A percentile compares a stretch with the other conserved stretches of the same genome.
Conservation (phyloP, 805 yeast genomes). For the Candida parachauliodes region DNA sequence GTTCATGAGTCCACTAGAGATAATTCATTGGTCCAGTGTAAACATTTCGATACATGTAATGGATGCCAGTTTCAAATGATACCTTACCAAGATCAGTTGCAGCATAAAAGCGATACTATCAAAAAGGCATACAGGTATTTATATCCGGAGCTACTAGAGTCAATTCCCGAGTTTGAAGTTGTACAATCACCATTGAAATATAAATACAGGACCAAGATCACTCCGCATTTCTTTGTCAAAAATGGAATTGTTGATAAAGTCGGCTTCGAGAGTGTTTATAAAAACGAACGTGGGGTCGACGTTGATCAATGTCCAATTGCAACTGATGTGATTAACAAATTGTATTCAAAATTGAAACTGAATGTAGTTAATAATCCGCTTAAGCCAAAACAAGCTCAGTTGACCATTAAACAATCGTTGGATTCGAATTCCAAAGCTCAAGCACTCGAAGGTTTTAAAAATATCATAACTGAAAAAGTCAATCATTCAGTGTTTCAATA, state of each 20-base stretch:
- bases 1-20: slow-evolving; percentile 18
- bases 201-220: slow-evolving; percentile 37
- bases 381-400: slow-evolving; percentile 5
- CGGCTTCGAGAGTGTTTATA: slow-evolving; percentile 27
- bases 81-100: slow-evolving; percentile 34
- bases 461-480: slow-evolving; percentile 33
- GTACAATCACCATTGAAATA: slow-evolving; percentile 35
- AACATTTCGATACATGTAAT: slow-evolving; percentile 32
- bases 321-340: slow-evolving; percentile 25
- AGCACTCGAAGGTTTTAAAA: slow-evolving; percentile 23
- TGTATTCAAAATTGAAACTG: slow-evolving; percentile 15
- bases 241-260: slow-evolving; percentile 14
- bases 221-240: slow-evolving; percentile 31
- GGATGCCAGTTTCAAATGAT: slow-evolving; percentile 46
- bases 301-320: slow-evolving; percentile 37
- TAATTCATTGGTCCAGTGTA: slow-evolving; percentile 27
- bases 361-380: slow-evolving; percentile 7
- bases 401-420: slow-evolving; percentile 33
- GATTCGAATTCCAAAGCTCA: slow-evolving; percentile 26
- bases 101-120: slow-evolving; percentile 27
- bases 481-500: slow-evolving; percentile 35
- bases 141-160: slow-evolving; percentile 21
- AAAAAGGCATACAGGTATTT: slow-evolving; percentile 32
- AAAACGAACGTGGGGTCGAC: slow-evolving; percentile 25
- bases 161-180: slow-evolving; percentile 12